These are phyloP conservation scores for Boeremia exigua DNA, from an alignment of 2,329 filamentous ascomycete genomes.

Conservation along the genomic window DNA sequence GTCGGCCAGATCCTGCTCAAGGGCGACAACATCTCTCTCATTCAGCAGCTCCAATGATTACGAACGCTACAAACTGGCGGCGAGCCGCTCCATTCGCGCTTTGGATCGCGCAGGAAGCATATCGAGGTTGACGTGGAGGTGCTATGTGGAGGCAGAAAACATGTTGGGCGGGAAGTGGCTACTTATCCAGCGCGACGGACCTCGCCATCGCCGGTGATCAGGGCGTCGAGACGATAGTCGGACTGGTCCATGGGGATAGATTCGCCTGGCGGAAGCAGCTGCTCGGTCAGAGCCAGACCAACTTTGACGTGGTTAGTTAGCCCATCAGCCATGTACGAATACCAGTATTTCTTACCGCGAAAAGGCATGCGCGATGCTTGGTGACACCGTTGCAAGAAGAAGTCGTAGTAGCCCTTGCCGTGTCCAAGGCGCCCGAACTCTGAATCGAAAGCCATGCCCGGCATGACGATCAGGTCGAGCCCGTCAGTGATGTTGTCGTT, in stretches of 20 bases:
- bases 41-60: conserved; percentile 56
- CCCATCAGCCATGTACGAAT: conserved; percentile 37
- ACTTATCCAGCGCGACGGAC: conserved; percentile 38
- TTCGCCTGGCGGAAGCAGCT: conserved; percentile 71
- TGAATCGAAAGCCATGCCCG: conserved; percentile 88
- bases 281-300: conserved; percentile 84
- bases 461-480: conserved; percentile 88
- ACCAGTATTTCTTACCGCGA: conserved; percentile 60
- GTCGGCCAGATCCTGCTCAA: conserved; percentile 87
- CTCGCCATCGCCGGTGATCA: conserved; percentile 74
- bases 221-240: conserved; percentile 80
- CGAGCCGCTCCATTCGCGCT: conserved; percentile 6
- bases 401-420: conserved; percentile 97
- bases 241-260: conserved; percentile 75
- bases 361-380: conserved; percentile 59
- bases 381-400: conserved; percentile 81
- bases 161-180: neutral
- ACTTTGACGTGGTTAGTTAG: conserved; percentile 57
- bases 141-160: conserved; percentile 7
- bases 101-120: conserved; percentile 13
- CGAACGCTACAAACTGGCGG: neutral
- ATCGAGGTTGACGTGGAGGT: neutral
- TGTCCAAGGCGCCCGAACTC: conserved; percentile 81
- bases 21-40: conserved; percentile 86
- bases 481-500: conserved; percentile 43